These are phyloP conservation scores for Trichoderma gracile DNA, from an alignment of 2,329 filamentous ascomycete species.

Conservation along the genomic window DNA sequence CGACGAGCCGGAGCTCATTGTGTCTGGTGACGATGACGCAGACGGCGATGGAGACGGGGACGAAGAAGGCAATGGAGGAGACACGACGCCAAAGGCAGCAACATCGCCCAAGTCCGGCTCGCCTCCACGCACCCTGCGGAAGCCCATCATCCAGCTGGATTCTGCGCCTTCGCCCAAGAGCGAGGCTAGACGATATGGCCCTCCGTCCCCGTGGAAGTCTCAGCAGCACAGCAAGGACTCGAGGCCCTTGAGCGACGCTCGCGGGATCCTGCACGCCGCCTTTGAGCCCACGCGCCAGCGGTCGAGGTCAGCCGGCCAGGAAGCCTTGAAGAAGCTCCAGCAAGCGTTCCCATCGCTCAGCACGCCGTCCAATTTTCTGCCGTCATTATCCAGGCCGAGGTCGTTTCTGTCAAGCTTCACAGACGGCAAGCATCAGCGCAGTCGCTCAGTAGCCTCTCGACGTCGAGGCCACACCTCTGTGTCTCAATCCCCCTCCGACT, in stretches of 20 bases:
- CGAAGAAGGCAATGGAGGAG: constrained; percentile 6
- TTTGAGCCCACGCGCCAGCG: constrained; percentile 51
- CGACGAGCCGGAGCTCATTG: constrained; percentile 29
- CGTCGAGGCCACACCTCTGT: background rate
- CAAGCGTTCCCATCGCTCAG: constrained; percentile 41
- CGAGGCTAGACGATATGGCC: constrained; percentile 23
- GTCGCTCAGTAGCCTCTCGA: constrained; percentile 1
- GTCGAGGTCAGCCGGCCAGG: constrained; percentile 57
- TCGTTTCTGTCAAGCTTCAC: constrained; percentile 44
- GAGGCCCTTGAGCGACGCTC: constrained; percentile 32
- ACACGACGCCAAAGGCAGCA: constrained; percentile 31
- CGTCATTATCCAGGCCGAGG: constrained; percentile 44
- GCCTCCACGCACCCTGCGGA: constrained; percentile 13
- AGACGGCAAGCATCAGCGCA: constrained; percentile 31
- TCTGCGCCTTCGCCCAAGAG: constrained; percentile 5
- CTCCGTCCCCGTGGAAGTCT: constrained; percentile 38
- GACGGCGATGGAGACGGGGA: constrained; percentile 24
- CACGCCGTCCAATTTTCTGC: constrained; percentile 35
- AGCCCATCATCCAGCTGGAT: constrained; percentile 18
- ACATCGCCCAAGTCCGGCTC: constrained; percentile 28
- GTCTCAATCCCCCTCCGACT: background rate
- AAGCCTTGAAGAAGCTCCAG: constrained; percentile 58
- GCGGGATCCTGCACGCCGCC: constrained; percentile 45
- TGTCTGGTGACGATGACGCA: constrained; percentile 27
- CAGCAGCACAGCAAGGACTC: constrained; percentile 26